Evolutionary conservation across 495 filamentous ascomycete species (phyloP).

Genomic region (Wilcoxina mikolae): DNA sequence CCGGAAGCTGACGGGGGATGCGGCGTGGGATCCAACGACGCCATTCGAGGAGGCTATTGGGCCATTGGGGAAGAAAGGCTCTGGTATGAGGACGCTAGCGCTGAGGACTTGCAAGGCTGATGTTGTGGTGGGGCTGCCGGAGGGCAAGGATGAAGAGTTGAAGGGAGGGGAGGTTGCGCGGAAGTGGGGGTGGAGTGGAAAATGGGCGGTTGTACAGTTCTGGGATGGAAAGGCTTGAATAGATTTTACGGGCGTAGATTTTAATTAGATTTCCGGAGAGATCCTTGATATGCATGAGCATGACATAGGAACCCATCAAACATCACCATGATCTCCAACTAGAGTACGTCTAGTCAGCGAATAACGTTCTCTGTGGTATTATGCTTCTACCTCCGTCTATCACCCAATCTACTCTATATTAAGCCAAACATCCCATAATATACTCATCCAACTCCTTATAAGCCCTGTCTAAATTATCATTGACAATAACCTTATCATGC

Average conservation of each 20-base stretch:
- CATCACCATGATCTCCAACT: not conserved
- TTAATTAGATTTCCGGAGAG: too few species aligned
- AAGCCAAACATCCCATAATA: conserved; percentile 29
- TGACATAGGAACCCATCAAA: too few species aligned
- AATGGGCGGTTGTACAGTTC: conserved; percentile 91
- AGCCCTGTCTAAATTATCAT: conserved; percentile 73
- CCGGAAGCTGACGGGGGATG: conserved; percentile 74
- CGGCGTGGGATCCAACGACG: conserved; percentile 74
- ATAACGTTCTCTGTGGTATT: not conserved
- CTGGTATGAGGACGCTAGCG: conserved; percentile 65
- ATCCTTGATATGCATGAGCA: too few species aligned
- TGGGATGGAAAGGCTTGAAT: conserved; percentile 49
- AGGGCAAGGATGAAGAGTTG: conserved; percentile 67
- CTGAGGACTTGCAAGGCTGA: conserved; percentile 94
- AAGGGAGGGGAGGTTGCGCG: conserved; percentile 55
- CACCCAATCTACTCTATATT: not conserved
- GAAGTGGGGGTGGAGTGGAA: conserved; percentile 95
- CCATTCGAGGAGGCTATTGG: conserved; percentile 77
- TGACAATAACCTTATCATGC: conserved; percentile 77
- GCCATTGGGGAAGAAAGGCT: conserved; percentile 55
- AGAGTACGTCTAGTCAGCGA: not conserved
- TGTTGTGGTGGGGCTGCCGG: conserved; percentile 72
- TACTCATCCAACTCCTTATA: conserved; percentile 64
- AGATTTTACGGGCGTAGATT: not conserved
- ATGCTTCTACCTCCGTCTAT: not conserved